These are phyloP conservation scores for Phytophthora pseudosyringae DNA, from an alignment of 352 stramenopile species.

Conservation along the genomic window DNA sequence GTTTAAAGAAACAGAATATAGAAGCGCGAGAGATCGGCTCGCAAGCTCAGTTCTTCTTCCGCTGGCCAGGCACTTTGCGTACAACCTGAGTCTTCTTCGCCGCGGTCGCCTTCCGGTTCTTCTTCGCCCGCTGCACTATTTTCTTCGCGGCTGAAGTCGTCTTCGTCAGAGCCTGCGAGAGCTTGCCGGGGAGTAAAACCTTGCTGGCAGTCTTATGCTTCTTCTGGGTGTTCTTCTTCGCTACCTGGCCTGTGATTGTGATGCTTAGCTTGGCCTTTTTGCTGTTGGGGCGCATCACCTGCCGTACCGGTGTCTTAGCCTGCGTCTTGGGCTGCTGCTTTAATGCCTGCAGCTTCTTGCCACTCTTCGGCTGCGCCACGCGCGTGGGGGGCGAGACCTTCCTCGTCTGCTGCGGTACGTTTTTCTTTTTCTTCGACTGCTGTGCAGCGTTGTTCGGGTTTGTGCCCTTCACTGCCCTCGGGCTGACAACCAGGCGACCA, in stretches of 20 bases:
- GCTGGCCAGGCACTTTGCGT: slow-evolving; percentile 50
- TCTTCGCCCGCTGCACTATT: slow-evolving; percentile 39
- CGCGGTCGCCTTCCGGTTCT: slow-evolving; percentile 37
- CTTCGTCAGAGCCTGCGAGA: slow-evolving; percentile 28
- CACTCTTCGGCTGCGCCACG: slow-evolving; percentile 12
- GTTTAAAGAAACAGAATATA: slow-evolving; percentile 31
- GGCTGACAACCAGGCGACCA: slow-evolving; percentile 18
- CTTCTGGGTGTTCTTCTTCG: slow-evolving; percentile 27
- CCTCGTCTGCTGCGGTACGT: slow-evolving; percentile 5
- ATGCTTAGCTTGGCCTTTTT: slow-evolving; percentile 50
- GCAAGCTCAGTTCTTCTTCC: slow-evolving; percentile 45
- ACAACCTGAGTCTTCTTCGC: slow-evolving; percentile 46
- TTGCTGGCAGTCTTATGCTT: slow-evolving; percentile 26
- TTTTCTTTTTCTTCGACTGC: slow-evolving; percentile 34
- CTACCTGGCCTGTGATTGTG: slow-evolving; percentile 31
- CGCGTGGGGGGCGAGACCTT: slow-evolving; percentile 16
- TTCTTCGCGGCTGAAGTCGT: slow-evolving; percentile 41
- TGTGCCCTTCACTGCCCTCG: slow-evolving; percentile 7
- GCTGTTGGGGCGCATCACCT: slow-evolving; percentile 40
- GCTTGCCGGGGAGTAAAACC: slow-evolving; percentile 45
- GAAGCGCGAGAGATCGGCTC: slow-evolving; percentile 10
- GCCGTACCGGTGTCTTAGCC: slow-evolving; percentile 15
- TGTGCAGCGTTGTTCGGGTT: slow-evolving; percentile 9
- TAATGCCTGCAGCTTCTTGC: slow-evolving; percentile 19
- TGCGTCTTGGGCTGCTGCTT: slow-evolving; percentile 25